Evolutionary conservation across 1,139 yeast genomes (phyloP), one percentile per base, ranked within the genome.

Genomic region (Nadsonia commutata): DNA sequence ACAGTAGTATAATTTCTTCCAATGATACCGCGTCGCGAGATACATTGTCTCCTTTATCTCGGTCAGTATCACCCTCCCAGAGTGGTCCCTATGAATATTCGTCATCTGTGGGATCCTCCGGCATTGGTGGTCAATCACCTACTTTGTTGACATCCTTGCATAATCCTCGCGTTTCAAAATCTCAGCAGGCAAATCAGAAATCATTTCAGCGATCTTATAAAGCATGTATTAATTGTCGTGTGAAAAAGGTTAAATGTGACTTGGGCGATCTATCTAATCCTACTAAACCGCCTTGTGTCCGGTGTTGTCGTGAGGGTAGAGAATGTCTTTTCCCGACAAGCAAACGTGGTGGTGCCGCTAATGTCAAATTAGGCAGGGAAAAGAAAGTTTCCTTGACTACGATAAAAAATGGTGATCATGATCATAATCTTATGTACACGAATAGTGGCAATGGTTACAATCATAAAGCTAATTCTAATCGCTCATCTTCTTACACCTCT

Each of bases 221-320:
- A 48, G 96, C 96, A 0, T 86, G 96, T 55, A 63, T 81, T 43
- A 82, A 78, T 60, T 86, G 96, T 59, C 71, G 95, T 13, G 73
- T 78, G 8, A 72, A 94, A 36, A 86, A 86, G 56, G 84, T 83
- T 40, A 78, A 79, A 55, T 86, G 96, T 63, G 94, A 84, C 55
- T 62, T 85, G 50, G 95, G 94, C 1, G 76, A 79, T 3, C 75
- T 78, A 11, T 80, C 78, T 46, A 70, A 70, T 46, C 95, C 95
- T 0, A 68, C 71, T 43, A 78, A 76, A 7, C 94, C 94, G 5
- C 93, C 93, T 18, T 88, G 97, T 68, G 80, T 77, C 2, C 65
- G 96, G 44, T 86, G 96, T 56, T 70, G 73, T 48, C 68, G 95
- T 42, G 95, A 86, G 56, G 67, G 93, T 18, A 74, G 74, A 53